A percentile compares a stretch with the other conserved stretches of the same genome.
Evolutionary conservation across 2,329 filamentous ascomycete genomes (phyloP).

Genomic region (Aspergillus novoparasiticus): DNA sequence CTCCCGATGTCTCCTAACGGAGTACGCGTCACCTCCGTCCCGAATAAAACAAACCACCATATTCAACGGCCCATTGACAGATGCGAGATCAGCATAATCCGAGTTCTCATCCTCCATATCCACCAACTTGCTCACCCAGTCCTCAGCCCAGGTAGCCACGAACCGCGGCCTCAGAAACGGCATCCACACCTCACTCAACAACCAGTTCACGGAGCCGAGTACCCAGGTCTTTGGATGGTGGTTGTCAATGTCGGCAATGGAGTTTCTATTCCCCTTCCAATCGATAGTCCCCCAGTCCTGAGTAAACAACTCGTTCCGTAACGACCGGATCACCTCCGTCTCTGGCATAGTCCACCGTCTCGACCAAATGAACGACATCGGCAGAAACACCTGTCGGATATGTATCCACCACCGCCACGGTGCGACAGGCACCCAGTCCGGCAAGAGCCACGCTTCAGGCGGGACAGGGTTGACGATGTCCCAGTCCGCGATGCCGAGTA

Average conservation of each 20-base stretch:
- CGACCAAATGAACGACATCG: conserved; percentile 10
- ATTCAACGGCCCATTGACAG: conserved; percentile 6
- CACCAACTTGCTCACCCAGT: conserved; percentile 5
- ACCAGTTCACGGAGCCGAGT: not conserved
- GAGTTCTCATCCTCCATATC: not conserved
- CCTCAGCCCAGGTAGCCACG: not conserved
- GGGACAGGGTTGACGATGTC: conserved; percentile 7
- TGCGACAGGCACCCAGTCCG: conserved; percentile 7
- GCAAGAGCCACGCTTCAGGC: conserved; percentile 11
- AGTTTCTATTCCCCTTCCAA: conserved; percentile 4
- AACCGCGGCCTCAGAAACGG: conserved; percentile 2
- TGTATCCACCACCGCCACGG: conserved; percentile 15
- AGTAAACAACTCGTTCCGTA: conserved; percentile 9
- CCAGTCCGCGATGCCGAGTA: conserved; percentile 14
- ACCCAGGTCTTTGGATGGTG: not conserved
- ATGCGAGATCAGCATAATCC: not conserved
- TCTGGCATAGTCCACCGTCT: conserved; percentile 1
- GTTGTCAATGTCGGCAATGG: conserved; percentile 5
- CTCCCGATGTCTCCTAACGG: conserved; percentile 5
- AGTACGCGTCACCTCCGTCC: conserved; percentile 1
- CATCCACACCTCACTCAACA: conserved; percentile 9
- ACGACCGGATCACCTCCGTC: conserved; percentile 3
- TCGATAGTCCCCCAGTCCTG: not conserved
- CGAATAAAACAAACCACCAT: conserved; percentile 7
- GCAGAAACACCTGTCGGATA: conserved; percentile 7